A percentile compares a stretch with the other conserved stretches of the same genome.
Conservation (phyloP, 495 filamentous ascomycete species). For the Delitschia confertaspora region DNA sequence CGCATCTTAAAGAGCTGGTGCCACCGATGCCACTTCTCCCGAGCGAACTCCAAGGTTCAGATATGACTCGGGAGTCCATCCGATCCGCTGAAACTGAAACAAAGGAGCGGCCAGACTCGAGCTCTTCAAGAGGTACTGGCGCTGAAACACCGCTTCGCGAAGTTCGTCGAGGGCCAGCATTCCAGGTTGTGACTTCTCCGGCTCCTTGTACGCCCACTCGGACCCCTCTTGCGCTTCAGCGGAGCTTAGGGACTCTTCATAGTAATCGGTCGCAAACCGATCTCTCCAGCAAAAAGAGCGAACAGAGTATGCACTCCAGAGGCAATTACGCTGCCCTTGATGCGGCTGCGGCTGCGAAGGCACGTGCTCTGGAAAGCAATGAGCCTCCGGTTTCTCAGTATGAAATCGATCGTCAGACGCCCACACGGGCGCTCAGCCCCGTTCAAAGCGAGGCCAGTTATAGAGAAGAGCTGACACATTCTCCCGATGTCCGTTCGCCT, state of each 20-base stretch:
- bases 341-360: slow-evolving; percentile 26
- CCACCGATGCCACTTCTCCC: slow-evolving; percentile 78
- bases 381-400: slow-evolving; percentile 29
- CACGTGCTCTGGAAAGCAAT: slow-evolving; percentile 25
- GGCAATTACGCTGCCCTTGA: slow-evolving; percentile 36
- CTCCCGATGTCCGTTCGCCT: slow-evolving; percentile 14
- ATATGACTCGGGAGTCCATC: slow-evolving; percentile 81
- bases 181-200: slow-evolving; percentile 46
- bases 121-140: slow-evolving; percentile 38
- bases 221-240: slow-evolving; percentile 43
- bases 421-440: slow-evolving; percentile 58
- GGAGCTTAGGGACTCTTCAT: slow-evolving; percentile 47
- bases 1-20: slow-evolving; percentile 43
- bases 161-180: slow-evolving; percentile 45
- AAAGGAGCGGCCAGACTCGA: slow-evolving; percentile 48
- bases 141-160: slow-evolving; percentile 47
- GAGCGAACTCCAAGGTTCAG: slow-evolving; percentile 74
- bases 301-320: slow-evolving; percentile 39
- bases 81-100: slow-evolving; percentile 67
- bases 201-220: slow-evolving; percentile 45
- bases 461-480: slow-evolving; percentile 40
- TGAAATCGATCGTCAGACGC: slow-evolving; percentile 39
- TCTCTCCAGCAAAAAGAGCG: slow-evolving; percentile 43
- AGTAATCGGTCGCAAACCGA: slow-evolving; percentile 51
- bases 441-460: slow-evolving; percentile 84